These are phyloP conservation scores for Suillus brevipes DNA, from an alignment of 768 basidiomycete genomes.

Conservation along the genomic window DNA sequence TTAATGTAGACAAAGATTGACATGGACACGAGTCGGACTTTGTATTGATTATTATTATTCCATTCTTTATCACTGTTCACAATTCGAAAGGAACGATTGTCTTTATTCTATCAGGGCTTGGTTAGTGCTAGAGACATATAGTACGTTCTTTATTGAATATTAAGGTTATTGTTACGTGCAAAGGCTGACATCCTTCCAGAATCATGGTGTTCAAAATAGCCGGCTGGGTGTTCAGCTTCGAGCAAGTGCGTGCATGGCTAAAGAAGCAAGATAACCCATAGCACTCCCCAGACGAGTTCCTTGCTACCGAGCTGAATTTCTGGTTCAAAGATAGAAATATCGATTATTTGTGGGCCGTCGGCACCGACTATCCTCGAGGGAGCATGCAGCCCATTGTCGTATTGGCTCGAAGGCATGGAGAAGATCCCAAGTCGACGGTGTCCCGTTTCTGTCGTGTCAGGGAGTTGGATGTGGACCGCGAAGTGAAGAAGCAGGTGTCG, in stretches of 20 bases:
- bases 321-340: not conserved
- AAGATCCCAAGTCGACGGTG: not conserved
- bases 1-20: too few relatives aligned
- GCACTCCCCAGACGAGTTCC: too few relatives aligned
- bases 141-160: too few relatives aligned
- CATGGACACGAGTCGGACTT: too few relatives aligned
- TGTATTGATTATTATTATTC: too few relatives aligned
- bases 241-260: not conserved
- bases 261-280: not conserved
- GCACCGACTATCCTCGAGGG: not conserved
- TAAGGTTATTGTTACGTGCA: not conserved
- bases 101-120: not conserved
- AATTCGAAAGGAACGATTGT: not conserved
- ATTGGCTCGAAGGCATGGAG: not conserved
- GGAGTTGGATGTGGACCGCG: not conserved
- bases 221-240: not conserved
- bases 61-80: too few relatives aligned
- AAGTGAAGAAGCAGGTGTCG: not conserved
- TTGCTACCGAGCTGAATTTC: not conserved
- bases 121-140: not conserved
- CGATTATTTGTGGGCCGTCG: not conserved
- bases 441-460: not conserved
- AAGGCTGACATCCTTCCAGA: not conserved
- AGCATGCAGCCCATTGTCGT: not conserved
- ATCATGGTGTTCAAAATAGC: conserved; percentile 1